Conservation (phyloP, 1,284 basidiomycete species). For the Fomes fomentarius region DNA sequence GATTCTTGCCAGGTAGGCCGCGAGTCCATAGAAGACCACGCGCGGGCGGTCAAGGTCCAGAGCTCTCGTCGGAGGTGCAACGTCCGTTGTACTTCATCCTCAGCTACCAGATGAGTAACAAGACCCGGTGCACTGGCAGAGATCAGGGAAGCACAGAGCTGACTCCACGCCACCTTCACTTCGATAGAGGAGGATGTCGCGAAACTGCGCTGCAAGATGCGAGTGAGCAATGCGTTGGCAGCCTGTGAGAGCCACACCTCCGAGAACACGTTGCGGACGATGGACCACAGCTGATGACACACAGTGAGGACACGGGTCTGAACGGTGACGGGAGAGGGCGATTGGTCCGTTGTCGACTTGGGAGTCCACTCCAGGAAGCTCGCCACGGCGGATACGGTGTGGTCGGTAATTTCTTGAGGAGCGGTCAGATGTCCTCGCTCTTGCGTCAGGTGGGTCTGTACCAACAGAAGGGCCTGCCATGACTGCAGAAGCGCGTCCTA, state of each 20-base stretch:
- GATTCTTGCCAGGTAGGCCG: slow-evolving; percentile 39
- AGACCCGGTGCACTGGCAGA: slow-evolving; percentile 30
- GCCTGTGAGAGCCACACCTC: slow-evolving; percentile 39
- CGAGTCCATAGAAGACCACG: slow-evolving; percentile 12
- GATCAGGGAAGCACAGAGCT: slow-evolving; percentile 49
- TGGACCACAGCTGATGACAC: slow-evolving; percentile 49
- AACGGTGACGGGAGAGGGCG: not conserved
- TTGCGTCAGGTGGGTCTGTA: slow-evolving; percentile 46
- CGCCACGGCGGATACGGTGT: slow-evolving; percentile 25
- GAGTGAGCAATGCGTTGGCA: slow-evolving; percentile 47
- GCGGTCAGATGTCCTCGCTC: slow-evolving; percentile 39
- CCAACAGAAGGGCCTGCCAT: slow-evolving; percentile 60
- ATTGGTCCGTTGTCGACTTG: not conserved
- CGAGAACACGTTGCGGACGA: slow-evolving; percentile 50
- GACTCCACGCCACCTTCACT: slow-evolving; percentile 47
- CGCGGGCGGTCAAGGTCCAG: slow-evolving; percentile 36
- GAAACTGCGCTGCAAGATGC: slow-evolving; percentile 44
- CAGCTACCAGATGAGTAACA: slow-evolving; percentile 18
- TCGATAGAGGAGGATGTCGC: slow-evolving; percentile 39
- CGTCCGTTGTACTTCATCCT: slow-evolving; percentile 7
- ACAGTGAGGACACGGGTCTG: slow-evolving; percentile 41
- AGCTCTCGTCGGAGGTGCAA: slow-evolving; percentile 23
- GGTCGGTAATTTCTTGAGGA: slow-evolving; percentile 34
- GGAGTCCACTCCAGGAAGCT: slow-evolving; percentile 27
- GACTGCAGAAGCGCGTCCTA: slow-evolving; percentile 44